phyloP scores from a whole-genome alignment of 2,329 filamentous ascomycete species.

The Colletotrichum plurivorum region DNA sequence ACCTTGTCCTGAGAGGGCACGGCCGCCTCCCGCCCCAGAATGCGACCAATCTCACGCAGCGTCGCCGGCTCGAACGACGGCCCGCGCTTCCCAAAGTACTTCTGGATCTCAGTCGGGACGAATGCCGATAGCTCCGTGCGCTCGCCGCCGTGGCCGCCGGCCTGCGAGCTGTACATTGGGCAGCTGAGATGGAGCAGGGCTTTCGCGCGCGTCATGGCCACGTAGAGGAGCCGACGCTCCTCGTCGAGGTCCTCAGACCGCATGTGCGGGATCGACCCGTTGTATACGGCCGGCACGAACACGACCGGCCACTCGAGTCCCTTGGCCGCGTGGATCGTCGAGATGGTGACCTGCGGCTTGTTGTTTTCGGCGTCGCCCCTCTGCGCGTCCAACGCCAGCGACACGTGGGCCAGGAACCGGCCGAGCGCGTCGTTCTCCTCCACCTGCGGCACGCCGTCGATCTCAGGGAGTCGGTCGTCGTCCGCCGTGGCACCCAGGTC shows the following conservation, averaged over 20 bases:
- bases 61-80: conserved; percentile 76
- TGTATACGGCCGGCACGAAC: conserved; percentile 91
- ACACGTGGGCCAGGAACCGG: conserved; percentile 89
- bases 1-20: conserved; percentile 68
- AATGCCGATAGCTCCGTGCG: conserved; percentile 75
- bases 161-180: conserved; percentile 76
- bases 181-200: conserved; percentile 88
- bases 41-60: conserved; percentile 77
- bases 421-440: conserved; percentile 76
- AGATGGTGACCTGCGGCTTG: conserved; percentile 84
- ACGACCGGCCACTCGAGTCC: conserved; percentile 97
- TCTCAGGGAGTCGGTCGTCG: conserved; percentile 72
- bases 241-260: conserved; percentile 89
- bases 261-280: conserved; percentile 91
- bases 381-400: conserved; percentile 81
- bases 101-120: conserved; percentile 62
- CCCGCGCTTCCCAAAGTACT: conserved; percentile 70
- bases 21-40: conserved; percentile 72
- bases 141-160: conserved; percentile 68
- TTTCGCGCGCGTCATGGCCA: conserved; percentile 96
- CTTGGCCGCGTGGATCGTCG: conserved; percentile 96
- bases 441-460: conserved; percentile 80
- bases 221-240: conserved; percentile 90
- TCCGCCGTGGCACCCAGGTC: conserved; percentile 55
- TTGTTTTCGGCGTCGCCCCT: conserved; percentile 71